Conservation (phyloP, 805 yeast species). For the Brettanomyces sp. region DNA sequence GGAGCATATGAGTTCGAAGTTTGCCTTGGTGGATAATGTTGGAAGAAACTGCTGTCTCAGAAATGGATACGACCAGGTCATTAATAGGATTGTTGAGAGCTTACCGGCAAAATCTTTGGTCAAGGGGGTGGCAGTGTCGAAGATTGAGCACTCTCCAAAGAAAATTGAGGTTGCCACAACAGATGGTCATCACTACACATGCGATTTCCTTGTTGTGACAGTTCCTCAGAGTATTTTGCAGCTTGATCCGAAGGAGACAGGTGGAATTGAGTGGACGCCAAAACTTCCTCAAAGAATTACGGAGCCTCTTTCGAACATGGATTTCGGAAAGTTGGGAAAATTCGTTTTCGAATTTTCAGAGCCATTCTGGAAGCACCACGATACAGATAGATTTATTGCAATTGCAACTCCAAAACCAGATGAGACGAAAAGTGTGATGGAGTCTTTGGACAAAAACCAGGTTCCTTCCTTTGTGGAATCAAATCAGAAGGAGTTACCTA, state of each 20-base stretch:
- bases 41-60: conserved; percentile 72
- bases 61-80: conserved; percentile 47
- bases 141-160: conserved; percentile 24
- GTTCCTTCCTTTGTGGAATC: background rate
- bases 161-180: conserved; percentile 25
- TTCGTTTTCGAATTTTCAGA: conserved; percentile 57
- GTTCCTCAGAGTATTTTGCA: conserved; percentile 69
- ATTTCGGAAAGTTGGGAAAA: conserved; percentile 66
- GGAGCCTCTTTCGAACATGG: conserved; percentile 37
- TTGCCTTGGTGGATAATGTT: conserved; percentile 56
- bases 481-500: conserved; percentile 17
- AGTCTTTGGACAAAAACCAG: background rate
- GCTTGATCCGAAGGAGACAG: conserved; percentile 25
- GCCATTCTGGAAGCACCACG: conserved; percentile 47
- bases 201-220: conserved; percentile 60
- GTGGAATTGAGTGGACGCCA: conserved; percentile 49
- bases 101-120: conserved; percentile 32
- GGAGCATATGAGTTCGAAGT: conserved; percentile 58
- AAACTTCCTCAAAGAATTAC: conserved; percentile 37
- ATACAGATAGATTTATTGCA: conserved; percentile 40
- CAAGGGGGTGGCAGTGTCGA: conserved; percentile 32
- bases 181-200: conserved; percentile 23
- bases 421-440: background rate
- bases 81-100: conserved; percentile 32
- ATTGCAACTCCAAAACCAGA: conserved; percentile 28